These are phyloP conservation scores for Halocafeteria seosinensis DNA, from an alignment of 108 stramenopile species.

Conservation along the genomic window DNA sequence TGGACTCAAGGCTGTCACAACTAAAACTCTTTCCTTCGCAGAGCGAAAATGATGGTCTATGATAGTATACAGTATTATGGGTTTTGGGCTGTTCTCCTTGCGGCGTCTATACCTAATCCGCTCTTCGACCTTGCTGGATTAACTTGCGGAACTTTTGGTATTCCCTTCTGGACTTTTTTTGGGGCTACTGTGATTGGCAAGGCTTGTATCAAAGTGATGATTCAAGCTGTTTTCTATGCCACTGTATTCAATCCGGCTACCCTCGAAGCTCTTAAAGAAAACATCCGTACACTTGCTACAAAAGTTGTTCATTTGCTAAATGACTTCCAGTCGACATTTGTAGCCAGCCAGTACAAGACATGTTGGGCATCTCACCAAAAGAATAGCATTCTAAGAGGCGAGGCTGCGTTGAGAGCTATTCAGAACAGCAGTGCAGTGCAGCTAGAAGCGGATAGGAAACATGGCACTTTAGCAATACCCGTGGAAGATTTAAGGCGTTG, in stretches of 20 bases:
- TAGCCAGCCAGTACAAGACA: background rate
- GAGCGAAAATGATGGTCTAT: conserved; percentile 6
- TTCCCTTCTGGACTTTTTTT: conserved; percentile 41
- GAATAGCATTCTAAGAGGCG: background rate
- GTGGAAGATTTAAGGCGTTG: background rate
- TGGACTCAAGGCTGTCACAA: too few relatives aligned
- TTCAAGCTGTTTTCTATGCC: conserved; percentile 7
- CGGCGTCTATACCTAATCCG: conserved; percentile 34
- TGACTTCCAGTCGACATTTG: background rate
- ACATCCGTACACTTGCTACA: too few relatives aligned
- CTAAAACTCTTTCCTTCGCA: too few relatives aligned
- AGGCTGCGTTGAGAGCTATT: background rate
- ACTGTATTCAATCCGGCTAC: background rate
- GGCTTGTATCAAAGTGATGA: conserved; percentile 24
- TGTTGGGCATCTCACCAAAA: background rate
- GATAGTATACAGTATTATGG: conserved; percentile 17
- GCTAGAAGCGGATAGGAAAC: background rate
- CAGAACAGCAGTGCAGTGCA: background rate
- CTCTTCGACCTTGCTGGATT: conserved; percentile 43
- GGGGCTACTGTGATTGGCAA: conserved; percentile 36
- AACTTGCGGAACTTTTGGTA: conserved; percentile 29
- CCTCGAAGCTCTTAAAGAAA: background rate
- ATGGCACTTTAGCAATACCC: background rate
- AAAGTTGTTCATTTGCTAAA: background rate
- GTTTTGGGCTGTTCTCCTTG: conserved; percentile 30